phyloP scores from a whole-genome alignment of 2,329 filamentous ascomycete species.

The Aureobasidium pullulans region DNA sequence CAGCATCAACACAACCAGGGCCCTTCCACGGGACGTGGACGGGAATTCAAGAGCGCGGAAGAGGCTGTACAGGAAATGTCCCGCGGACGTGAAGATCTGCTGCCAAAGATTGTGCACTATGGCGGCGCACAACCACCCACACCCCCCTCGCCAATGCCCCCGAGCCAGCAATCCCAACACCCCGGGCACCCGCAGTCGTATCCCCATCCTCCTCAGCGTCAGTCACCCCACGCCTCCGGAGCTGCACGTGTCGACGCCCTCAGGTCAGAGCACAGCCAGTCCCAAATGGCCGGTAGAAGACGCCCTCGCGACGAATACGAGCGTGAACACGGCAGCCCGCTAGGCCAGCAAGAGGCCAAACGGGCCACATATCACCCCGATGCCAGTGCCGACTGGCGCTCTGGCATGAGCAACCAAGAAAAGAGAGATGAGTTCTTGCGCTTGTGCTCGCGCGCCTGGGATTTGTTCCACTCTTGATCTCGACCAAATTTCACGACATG shows the following conservation, averaged over 20 bases:
- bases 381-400: slow-evolving; percentile 45
- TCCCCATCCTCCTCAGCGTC: slow-evolving; percentile 15
- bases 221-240: slow-evolving; percentile 17
- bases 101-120: slow-evolving; percentile 93
- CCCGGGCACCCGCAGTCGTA: slow-evolving; percentile 9
- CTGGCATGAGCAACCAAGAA: slow-evolving; percentile 72
- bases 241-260: slow-evolving; percentile 16
- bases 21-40: slow-evolving; percentile 52
- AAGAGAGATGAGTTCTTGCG: slow-evolving; percentile 92
- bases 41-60: slow-evolving; percentile 92
- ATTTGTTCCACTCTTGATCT: slow-evolving; percentile 67
- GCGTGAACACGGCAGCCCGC: slow-evolving; percentile 74
- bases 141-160: slow-evolving; percentile 66
- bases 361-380: slow-evolving; percentile 26
- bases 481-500: not conserved
- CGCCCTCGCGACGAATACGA: slow-evolving; percentile 87
- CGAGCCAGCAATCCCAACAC: slow-evolving; percentile 28
- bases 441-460: slow-evolving; percentile 86
- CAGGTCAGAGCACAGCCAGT: slow-evolving; percentile 18
- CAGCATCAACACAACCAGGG: slow-evolving; percentile 41
- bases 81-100: slow-evolving; percentile 82
- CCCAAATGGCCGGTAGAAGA: slow-evolving; percentile 51
- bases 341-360: slow-evolving; percentile 65
- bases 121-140: slow-evolving; percentile 89
- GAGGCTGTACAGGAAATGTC: slow-evolving; percentile 87